Percentiles rank a stretch among this genome's conserved stretches.
phyloP scores from a whole-genome alignment of 805 yeast genomes.

The Saccharomycopsis sp. region DNA sequence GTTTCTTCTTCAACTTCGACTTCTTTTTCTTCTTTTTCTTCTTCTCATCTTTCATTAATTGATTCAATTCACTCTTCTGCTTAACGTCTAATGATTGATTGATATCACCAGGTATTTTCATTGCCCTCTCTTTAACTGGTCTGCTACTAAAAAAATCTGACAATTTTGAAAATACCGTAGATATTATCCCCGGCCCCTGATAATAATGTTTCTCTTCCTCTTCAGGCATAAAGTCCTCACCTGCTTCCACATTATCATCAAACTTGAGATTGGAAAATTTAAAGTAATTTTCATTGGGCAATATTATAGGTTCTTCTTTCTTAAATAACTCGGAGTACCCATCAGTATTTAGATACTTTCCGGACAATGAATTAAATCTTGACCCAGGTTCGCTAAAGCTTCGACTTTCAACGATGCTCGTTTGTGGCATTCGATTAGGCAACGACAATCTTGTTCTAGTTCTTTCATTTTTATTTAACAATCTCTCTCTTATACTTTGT shows the following conservation, averaged over 20 bases:
- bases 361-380: neutral
- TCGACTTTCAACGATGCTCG: neutral
- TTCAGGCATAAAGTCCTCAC: neutral
- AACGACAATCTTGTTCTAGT: slow-evolving; percentile 1
- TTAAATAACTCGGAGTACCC: too few species aligned
- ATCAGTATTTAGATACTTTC: neutral
- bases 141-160: slow-evolving; percentile 5
- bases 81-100: neutral
- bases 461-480: slow-evolving; percentile 1
- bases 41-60: slow-evolving; percentile 7
- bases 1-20: neutral
- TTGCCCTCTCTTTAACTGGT: neutral
- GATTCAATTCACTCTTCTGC: slow-evolving; percentile 1
- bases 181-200: slow-evolving; percentile 6
- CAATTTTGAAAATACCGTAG: slow-evolving; percentile 11
- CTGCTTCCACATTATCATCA: neutral
- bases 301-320: too few species aligned
- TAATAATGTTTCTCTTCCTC: neutral
- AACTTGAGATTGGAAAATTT: too few species aligned
- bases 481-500: slow-evolving; percentile 4
- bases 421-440: neutral
- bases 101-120: neutral
- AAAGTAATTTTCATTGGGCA: too few species aligned
- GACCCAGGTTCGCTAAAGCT: too few species aligned
- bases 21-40: slow-evolving; percentile 2